Conservation (phyloP, 257 asterid species). For the Capsicum pubescens region DNA sequence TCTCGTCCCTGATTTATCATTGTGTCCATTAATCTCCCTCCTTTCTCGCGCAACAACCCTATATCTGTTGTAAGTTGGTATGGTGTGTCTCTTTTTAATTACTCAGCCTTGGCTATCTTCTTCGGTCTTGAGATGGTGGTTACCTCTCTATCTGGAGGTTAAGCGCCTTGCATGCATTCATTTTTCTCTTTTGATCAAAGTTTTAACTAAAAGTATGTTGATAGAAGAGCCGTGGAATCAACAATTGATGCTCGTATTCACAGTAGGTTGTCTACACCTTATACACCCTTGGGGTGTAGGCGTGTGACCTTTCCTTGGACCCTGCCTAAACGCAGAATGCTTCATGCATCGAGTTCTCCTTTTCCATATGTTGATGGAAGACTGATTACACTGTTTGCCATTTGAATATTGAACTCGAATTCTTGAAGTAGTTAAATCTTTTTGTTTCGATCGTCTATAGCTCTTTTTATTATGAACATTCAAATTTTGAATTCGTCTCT, state of each 20-base stretch:
- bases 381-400: neutral
- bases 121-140: neutral
- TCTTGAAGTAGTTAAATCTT: neutral
- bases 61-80: neutral
- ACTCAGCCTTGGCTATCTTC: neutral
- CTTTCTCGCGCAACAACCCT: neutral
- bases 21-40: slow-evolving; percentile 11
- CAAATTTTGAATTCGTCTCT: neutral
- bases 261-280: neutral
- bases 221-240: neutral
- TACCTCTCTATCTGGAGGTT: neutral
- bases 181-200: neutral
- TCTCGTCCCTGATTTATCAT: neutral
- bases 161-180: neutral
- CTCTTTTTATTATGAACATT: neutral
- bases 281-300: neutral
- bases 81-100: neutral
- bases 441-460: neutral
- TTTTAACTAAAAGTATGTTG: neutral
- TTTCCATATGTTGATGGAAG: neutral
- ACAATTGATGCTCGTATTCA: no score
- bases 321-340: neutral
- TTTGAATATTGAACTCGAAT: neutral
- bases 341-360: neutral
- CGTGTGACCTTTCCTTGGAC: neutral